Percentiles rank a stretch among this genome's conserved stretches.
phyloP scores from a whole-genome alignment of 1,139 yeast species.

The Hemisphaericaspora subhashii region DNA sequence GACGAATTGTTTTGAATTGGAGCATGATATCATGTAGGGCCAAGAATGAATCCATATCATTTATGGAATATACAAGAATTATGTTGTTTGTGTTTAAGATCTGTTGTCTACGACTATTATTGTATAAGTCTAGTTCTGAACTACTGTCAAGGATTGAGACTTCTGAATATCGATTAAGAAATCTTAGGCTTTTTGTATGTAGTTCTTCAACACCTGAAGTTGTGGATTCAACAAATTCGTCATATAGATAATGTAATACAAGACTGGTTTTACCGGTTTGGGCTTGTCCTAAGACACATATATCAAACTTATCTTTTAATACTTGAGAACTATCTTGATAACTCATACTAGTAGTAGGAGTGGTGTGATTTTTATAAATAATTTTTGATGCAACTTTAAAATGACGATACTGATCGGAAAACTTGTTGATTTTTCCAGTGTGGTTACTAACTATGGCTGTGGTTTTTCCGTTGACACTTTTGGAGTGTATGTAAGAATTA shows the following conservation, averaged over 20 bases:
- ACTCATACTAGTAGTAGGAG: conserved; percentile 4
- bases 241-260: conserved; percentile 26
- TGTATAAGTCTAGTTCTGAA: conserved; percentile 27
- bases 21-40: conserved; percentile 29
- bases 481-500: too few species aligned
- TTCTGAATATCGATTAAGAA: conserved; percentile 20
- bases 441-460: too few species aligned
- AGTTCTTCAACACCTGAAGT: conserved; percentile 31
- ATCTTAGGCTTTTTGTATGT: conserved; percentile 27
- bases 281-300: conserved; percentile 34
- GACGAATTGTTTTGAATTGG: conserved; percentile 20
- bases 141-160: conserved; percentile 30
- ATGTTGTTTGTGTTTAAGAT: conserved; percentile 31
- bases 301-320: conserved; percentile 28
- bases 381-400: too few species aligned
- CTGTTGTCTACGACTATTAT: conserved; percentile 27
- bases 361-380: background rate
- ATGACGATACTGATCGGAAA: too few species aligned
- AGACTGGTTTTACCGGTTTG: conserved; percentile 33
- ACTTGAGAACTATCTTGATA: conserved; percentile 19
- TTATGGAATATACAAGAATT: conserved; percentile 33
- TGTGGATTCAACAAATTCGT: conserved; percentile 19
- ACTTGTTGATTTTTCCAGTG: too few species aligned
- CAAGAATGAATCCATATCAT: conserved; percentile 26
- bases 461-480: too few species aligned